Base-by-base conservation (phyloP, 2,329 filamentous ascomycete species). In the Arthrobotrys iridis region DNA sequence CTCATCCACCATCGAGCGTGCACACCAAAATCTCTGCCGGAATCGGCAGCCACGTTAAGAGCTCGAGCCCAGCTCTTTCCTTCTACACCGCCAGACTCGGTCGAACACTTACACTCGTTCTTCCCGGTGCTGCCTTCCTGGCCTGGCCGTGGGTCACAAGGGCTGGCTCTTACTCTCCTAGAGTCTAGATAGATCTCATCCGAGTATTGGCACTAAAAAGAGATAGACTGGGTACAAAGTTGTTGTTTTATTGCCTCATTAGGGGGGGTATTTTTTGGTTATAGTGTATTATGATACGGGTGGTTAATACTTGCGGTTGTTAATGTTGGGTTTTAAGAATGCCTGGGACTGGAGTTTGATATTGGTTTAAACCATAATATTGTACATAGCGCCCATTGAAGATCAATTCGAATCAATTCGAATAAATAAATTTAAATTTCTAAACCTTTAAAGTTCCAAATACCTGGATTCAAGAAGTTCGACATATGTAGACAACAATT, bases 11-110 rank as follows among this genome's bases (percentile, higher is more conserved):
- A 45, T 74, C 70, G 7, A 74, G 43, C 35, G 46, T 74, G 20
- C 62, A 74, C 43, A 67, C 70, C 11, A 46, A 11, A n/a, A 74
- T 74, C 55, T 33, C 24, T 13, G 70, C 70, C 4, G 70, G 70
- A 24, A 60, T 67, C 6, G 26, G 46, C 15, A 63, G 62, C 59
- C 6, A 18, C 37, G 35, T 63, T 20, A 66, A 63, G 26, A 4
- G 18, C 13, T 57, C 62, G 10, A 46, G 33, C 33, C 70, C 70
- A 18, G 37, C 22, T 4, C 30, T 74, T 3, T 33, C 24, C 5
- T 74, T 74, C 37, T 74, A 74, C 55, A 67, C 70, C 37, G 70
- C 70, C 13, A 52, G 70, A 48, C 20, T 74, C 7, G 70, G 70
- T 3, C 26, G 70, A 24, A 74, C 70, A 28, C 52, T 74, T 11